phyloP scores from a whole-genome alignment of 1,139 yeast species.

The Taphrina flavorubra region DNA sequence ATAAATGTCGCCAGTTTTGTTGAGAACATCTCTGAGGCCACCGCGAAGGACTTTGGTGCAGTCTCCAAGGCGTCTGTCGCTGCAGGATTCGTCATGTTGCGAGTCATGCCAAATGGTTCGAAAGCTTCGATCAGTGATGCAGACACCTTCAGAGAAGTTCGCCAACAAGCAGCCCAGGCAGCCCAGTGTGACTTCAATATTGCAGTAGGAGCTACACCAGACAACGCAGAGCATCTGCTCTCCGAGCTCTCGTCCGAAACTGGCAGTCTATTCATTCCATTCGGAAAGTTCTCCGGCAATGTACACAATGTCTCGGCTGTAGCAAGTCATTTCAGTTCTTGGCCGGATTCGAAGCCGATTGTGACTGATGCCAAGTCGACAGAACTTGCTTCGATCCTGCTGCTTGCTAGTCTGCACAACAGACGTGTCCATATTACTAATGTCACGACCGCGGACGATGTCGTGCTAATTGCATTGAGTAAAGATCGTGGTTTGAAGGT shows the following conservation, averaged over 20 bases:
- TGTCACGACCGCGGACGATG: conserved; percentile 79
- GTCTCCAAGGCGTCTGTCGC: conserved; percentile 74
- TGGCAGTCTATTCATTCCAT: conserved; percentile 81
- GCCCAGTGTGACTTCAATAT: conserved; percentile 84
- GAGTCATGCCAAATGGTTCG: conserved; percentile 74
- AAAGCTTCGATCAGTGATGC: conserved; percentile 70
- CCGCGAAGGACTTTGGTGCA: conserved; percentile 63
- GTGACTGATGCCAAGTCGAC: conserved; percentile 92
- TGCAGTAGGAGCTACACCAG: conserved; percentile 79
- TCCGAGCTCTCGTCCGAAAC: conserved; percentile 66
- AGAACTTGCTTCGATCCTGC: conserved; percentile 85
- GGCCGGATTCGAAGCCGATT: conserved; percentile 87
- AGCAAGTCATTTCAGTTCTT: conserved; percentile 75
- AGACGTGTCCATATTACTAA: conserved; percentile 89
- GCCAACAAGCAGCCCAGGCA: conserved; percentile 58
- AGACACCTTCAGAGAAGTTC: conserved; percentile 67
- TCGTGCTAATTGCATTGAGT: conserved; percentile 82
- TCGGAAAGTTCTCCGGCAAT: conserved; percentile 69
- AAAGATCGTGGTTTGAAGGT: conserved; percentile 80
- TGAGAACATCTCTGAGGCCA: conserved; percentile 63
- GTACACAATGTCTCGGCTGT: conserved; percentile 72
- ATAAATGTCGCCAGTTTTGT: conserved; percentile 81
- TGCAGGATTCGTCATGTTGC: conserved; percentile 87
- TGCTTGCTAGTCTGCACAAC: conserved; percentile 85
- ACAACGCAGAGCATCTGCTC: conserved; percentile 67